phyloP scores from a whole-genome alignment of 495 filamentous ascomycete species.

The Penicillium riverlandense region DNA sequence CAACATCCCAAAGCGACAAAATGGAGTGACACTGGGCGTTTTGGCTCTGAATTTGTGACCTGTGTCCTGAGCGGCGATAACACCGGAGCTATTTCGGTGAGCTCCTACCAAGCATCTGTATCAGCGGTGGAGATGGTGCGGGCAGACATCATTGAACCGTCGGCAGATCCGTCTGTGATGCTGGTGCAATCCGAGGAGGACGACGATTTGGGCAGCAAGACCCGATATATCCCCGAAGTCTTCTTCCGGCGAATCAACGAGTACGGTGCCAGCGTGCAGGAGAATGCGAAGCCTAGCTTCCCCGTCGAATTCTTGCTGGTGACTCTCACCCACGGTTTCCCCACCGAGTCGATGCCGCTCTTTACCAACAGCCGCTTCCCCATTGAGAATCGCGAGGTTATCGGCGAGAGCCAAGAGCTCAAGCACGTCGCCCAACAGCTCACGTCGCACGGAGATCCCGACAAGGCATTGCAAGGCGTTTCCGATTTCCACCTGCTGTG shows the following conservation, averaged over 20 bases:
- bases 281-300: conserved; percentile 94
- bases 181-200: conserved; percentile 89
- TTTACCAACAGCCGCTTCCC: conserved; percentile 71
- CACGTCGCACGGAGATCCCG: conserved; percentile 50
- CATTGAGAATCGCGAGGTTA: conserved; percentile 79
- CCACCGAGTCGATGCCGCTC: conserved; percentile 63
- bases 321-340: conserved; percentile 95
- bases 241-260: conserved; percentile 96
- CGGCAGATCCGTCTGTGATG: conserved; percentile 88
- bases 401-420: conserved; percentile 76
- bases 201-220: conserved; percentile 58
- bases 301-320: conserved; percentile 95
- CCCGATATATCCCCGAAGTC: conserved; percentile 92
- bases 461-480: conserved; percentile 57
- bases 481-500: conserved; percentile 92
- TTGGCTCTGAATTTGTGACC: conserved; percentile 95
- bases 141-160: conserved; percentile 92
- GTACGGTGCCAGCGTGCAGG: conserved; percentile 90
- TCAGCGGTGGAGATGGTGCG: conserved; percentile 94
- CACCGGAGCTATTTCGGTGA: conserved; percentile 77
- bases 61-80: conserved; percentile 92
- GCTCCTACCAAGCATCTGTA: conserved; percentile 90
- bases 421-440: conserved; percentile 54
- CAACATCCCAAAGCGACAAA: conserved; percentile 85
- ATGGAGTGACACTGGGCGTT: conserved; percentile 92